Evolutionary conservation across 2,329 filamentous ascomycete species (phyloP).

Genomic region (Pseudofabraea citricarpa): DNA sequence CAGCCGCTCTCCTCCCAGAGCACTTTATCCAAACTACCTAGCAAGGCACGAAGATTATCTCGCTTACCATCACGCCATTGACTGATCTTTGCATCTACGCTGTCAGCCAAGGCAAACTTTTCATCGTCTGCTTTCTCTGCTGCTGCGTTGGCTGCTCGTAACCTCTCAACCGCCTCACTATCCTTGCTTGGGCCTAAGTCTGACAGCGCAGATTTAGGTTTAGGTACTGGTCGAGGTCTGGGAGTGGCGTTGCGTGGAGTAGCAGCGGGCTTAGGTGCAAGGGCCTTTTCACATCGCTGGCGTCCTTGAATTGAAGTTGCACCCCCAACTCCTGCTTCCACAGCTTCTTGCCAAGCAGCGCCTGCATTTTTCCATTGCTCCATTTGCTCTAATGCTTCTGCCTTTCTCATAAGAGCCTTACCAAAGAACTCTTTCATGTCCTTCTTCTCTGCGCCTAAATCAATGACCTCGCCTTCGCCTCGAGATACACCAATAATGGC

Average conservation of each 20-base stretch:
- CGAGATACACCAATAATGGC: constrained; percentile 72
- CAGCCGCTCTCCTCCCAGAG: constrained; percentile 90
- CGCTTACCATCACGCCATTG: constrained; percentile 88
- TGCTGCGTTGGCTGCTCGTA: constrained; percentile 79
- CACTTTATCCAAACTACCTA: constrained; percentile 82
- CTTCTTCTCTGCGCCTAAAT: constrained; percentile 62
- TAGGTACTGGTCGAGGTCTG: constrained; percentile 33
- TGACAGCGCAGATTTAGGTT: constrained; percentile 34
- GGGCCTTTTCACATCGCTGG: constrained; percentile 82
- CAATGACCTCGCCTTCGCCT: constrained; percentile 76
- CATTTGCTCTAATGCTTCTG: constrained; percentile 91
- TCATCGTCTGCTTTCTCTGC: constrained; percentile 87
- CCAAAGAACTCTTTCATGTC: constrained; percentile 92
- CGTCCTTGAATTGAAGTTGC: constrained; percentile 78
- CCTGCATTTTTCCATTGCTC: constrained; percentile 89
- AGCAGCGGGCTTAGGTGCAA: constrained; percentile 60
- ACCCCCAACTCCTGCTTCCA: constrained; percentile 83
- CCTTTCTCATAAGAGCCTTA: constrained; percentile 90
- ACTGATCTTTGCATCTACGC: constrained; percentile 73
- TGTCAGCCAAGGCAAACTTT: constrained; percentile 82
- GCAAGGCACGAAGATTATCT: constrained; percentile 83
- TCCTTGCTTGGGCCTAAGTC: constrained; percentile 36
- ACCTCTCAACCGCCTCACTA: constrained; percentile 73
- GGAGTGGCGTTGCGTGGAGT: constrained; percentile 37
- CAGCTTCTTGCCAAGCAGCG: constrained; percentile 73